These are phyloP conservation scores for Collariella sp. DNA, from an alignment of 495 filamentous ascomycete species.

Conservation along the genomic window DNA sequence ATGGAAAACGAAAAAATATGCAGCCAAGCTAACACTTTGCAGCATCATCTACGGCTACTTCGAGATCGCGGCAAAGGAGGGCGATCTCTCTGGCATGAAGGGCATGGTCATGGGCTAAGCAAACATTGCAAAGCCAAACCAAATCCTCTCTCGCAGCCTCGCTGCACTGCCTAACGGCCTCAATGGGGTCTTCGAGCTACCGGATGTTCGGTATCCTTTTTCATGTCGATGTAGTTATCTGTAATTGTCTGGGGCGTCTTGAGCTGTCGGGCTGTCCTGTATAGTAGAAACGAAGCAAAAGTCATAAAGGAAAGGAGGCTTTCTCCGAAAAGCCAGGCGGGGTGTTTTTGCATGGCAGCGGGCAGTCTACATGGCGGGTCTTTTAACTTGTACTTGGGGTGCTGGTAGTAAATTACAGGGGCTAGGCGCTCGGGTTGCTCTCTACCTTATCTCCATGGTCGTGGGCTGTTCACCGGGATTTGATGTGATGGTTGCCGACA, in stretches of 20 bases:
- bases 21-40: constrained; percentile 18
- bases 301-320: constrained; percentile 19
- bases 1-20: background rate
- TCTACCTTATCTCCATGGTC: background rate
- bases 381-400: background rate
- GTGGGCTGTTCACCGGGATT: too few relatives aligned
- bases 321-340: constrained; percentile 16
- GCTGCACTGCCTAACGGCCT: background rate
- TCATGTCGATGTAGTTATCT: constrained; percentile 21
- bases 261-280: constrained; percentile 18
- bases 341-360: constrained; percentile 16
- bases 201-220: background rate
- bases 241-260: constrained; percentile 13
- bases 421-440: constrained; percentile 5
- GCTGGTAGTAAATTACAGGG: background rate
- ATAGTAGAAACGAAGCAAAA: constrained; percentile 20
- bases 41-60: constrained; percentile 99
- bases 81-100: constrained; percentile 85
- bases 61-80: constrained; percentile 97
- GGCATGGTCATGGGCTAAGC: constrained; percentile 66
- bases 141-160: background rate
- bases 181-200: background rate
- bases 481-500: background rate
- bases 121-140: background rate
- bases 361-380: constrained; percentile 7